Percentiles rank a stretch among this genome's conserved stretches.
Evolutionary conservation across 129 eudicot species (phyloP).

Genomic region (Lactuca saligna): DNA sequence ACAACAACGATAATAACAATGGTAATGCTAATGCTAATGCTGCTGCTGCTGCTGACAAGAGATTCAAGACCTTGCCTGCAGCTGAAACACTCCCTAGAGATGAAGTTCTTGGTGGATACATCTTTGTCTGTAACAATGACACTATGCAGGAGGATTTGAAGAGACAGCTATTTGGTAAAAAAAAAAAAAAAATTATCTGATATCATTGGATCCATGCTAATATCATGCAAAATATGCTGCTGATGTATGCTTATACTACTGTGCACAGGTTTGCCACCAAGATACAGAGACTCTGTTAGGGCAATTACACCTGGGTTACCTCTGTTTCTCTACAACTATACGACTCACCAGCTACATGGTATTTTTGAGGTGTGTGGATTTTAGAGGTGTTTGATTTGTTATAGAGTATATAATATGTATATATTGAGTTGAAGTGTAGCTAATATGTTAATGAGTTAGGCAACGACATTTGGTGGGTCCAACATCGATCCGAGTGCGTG

Average conservation of each 20-base stretch:
- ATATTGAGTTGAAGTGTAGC: too few relatives aligned
- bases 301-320: slow-evolving; percentile 99
- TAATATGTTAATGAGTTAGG: slow-evolving; percentile 34
- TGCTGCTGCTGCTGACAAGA: slow-evolving; percentile 55
- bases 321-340: slow-evolving; percentile 90
- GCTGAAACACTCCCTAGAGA: slow-evolving; percentile 96
- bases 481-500: slow-evolving; percentile 99
- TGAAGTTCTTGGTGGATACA: slow-evolving; percentile 97
- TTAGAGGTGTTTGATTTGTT: too few relatives aligned
- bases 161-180: slow-evolving; percentile 89
- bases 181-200: slow-evolving; percentile 7
- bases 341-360: slow-evolving; percentile 99
- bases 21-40: too few relatives aligned
- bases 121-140: slow-evolving; percentile 98
- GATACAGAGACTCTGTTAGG: slow-evolving; percentile 97
- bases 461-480: slow-evolving; percentile 93
- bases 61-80: slow-evolving; percentile 98
- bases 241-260: not conserved
- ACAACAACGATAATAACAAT: slow-evolving; percentile 26
- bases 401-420: too few relatives aligned
- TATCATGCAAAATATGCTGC: not conserved
- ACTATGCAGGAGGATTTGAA: slow-evolving; percentile 98
- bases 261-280: slow-evolving; percentile 87
- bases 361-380: slow-evolving; percentile 79
- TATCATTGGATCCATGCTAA: too few relatives aligned